Percentiles rank a stretch among this genome's conserved stretches.
phyloP scores from a whole-genome alignment of 78 protist species.

The slime mould (Dictyostelium discoideum) region DNA sequence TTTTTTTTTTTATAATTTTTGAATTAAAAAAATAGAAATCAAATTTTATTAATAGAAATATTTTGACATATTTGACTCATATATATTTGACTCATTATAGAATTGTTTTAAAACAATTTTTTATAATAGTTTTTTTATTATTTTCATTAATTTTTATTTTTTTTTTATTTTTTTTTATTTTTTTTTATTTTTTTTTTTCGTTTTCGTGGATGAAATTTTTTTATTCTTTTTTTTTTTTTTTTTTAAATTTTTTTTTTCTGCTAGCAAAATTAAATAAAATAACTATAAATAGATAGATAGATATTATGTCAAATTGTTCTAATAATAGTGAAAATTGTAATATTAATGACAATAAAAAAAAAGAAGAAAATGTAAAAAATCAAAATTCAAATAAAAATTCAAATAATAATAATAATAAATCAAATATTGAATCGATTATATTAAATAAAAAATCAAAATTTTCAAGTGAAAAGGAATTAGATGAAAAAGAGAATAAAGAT shows the following conservation, averaged over 20 bases:
- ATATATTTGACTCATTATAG: background rate
- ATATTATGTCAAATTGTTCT: background rate
- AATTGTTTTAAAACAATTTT: too few species aligned
- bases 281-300: background rate
- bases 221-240: too few species aligned
- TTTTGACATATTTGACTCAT: too few species aligned
- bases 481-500: slow-evolving; percentile 13
- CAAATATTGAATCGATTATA: background rate
- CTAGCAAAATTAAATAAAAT: background rate
- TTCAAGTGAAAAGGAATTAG: background rate
- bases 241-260: background rate
- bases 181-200: background rate
- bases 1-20: background rate
- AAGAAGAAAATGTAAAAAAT: background rate
- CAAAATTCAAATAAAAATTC: background rate
- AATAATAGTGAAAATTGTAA: background rate
- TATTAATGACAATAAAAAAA: background rate
- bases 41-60: too few species aligned
- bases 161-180: too few species aligned
- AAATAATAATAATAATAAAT: background rate
- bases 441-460: background rate
- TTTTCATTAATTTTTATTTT: too few species aligned
- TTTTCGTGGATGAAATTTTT: too few species aligned
- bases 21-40: too few species aligned
- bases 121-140: too few species aligned